A percentile compares a stretch with the other conserved stretches of the same genome.
Conservation (phyloP, 176 grass and related monocot species). For the Guadua angustifolia region DNA sequence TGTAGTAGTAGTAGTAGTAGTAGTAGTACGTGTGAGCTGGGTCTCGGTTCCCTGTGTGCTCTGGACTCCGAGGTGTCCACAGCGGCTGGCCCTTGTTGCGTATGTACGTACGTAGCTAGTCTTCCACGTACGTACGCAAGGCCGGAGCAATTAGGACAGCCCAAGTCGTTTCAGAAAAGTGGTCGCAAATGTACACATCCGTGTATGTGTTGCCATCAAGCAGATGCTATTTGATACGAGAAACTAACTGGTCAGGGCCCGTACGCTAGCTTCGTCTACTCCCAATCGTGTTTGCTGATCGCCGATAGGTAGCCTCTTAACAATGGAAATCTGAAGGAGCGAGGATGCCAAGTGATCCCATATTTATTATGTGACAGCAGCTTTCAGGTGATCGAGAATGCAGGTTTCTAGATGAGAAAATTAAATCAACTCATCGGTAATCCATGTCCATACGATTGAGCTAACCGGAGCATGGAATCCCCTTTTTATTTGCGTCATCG, state of each 20-base stretch:
- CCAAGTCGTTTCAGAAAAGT: conserved; percentile 37
- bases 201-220: conserved; percentile 39
- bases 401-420: conserved; percentile 6
- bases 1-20: background rate
- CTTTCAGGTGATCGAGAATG: background rate
- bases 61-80: conserved; percentile 26
- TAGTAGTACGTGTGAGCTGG: background rate
- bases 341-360: conserved; percentile 16
- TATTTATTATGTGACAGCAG: conserved; percentile 42
- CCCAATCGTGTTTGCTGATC: conserved; percentile 7
- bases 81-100: conserved; percentile 1
- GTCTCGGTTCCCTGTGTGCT: background rate
- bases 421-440: background rate
- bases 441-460: conserved; percentile 48
- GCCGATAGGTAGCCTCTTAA: background rate
- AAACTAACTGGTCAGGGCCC: conserved; percentile 38
- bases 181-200: conserved; percentile 23
- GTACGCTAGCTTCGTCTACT: conserved; percentile 14
- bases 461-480: conserved; percentile 23
- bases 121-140: background rate
- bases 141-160: conserved; percentile 9
- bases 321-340: background rate
- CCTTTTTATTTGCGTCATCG: conserved; percentile 3
- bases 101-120: conserved; percentile 29
- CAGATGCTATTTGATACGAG: conserved; percentile 44